Percentiles rank a stretch among this genome's conserved stretches.
Evolutionary conservation across 2,329 filamentous ascomycete species (phyloP).

Genomic region (Fusarium virguliforme): DNA sequence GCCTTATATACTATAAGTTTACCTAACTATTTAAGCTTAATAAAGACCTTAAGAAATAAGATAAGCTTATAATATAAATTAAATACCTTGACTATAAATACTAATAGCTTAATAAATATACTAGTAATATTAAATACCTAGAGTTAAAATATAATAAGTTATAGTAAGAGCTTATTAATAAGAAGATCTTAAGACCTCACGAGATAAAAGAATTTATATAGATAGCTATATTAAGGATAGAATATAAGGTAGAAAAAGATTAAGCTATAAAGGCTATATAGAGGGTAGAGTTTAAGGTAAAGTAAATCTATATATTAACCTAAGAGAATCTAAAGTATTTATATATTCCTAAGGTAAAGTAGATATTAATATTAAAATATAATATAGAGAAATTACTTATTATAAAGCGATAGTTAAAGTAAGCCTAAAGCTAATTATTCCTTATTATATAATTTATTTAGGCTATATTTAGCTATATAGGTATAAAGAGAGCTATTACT

Average conservation of each 20-base stretch:
- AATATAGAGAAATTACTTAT: slow-evolving; percentile 10
- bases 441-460: slow-evolving; percentile 8
- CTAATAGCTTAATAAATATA: slow-evolving; percentile 47
- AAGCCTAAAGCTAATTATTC: neutral
- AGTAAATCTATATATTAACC: slow-evolving; percentile 15
- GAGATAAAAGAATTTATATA: slow-evolving; percentile 34
- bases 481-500: slow-evolving; percentile 37
- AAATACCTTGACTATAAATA: slow-evolving; percentile 57
- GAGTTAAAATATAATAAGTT: slow-evolving; percentile 49
- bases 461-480: slow-evolving; percentile 13
- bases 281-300: slow-evolving; percentile 13
- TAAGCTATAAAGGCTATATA: slow-evolving; percentile 16
- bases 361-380: slow-evolving; percentile 26
- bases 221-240: neutral
- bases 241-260: neutral
- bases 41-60: slow-evolving; percentile 51
- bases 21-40: slow-evolving; percentile 52
- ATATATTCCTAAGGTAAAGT: slow-evolving; percentile 21
- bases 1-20: slow-evolving; percentile 53
- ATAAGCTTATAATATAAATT: slow-evolving; percentile 57
- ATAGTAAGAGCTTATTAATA: slow-evolving; percentile 55
- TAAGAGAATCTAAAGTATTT: slow-evolving; percentile 24
- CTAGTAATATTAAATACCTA: slow-evolving; percentile 36
- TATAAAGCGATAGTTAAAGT: slow-evolving; percentile 9
- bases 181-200: slow-evolving; percentile 47